Evolutionary conservation across 106 monocot species (phyloP).

Genomic region (Apostasia shenzhenica): DNA sequence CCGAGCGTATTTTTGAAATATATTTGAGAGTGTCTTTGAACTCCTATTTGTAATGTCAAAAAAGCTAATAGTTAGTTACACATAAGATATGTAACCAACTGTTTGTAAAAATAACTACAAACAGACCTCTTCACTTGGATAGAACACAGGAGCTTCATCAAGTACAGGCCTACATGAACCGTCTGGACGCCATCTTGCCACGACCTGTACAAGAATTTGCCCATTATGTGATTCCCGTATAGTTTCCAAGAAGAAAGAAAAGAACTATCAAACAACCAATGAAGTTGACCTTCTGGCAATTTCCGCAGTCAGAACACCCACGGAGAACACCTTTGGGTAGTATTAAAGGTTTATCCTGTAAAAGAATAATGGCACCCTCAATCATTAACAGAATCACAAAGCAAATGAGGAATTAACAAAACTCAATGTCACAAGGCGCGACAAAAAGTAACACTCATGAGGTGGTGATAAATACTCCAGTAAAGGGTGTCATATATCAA

Average conservation of each 20-base stretch:
- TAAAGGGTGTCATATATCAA: not conserved
- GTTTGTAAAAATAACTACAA: not conserved
- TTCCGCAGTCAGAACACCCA: conserved; percentile 55
- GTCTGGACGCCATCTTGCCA: conserved; percentile 54
- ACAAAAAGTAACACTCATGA: not conserved
- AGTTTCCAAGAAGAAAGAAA: conserved; percentile 3
- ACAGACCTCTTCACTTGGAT: conserved; percentile 78
- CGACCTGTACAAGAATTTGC: conserved; percentile 35
- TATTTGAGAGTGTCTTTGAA: conserved; percentile 83
- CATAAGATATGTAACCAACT: not conserved
- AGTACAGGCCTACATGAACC: conserved; percentile 51
- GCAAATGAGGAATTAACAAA: not conserved
- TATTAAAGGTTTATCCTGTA: conserved; percentile 23
- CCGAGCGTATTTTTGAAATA: conserved; percentile 60
- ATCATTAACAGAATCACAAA: not conserved
- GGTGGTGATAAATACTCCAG: not conserved
- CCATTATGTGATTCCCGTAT: conserved; percentile 1
- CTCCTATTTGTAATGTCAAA: conserved; percentile 37
- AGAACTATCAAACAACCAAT: not conserved
- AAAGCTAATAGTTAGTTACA: not conserved
- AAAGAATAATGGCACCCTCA: not conserved
- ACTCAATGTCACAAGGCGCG: not conserved
- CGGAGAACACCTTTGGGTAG: conserved; percentile 71
- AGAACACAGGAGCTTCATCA: conserved; percentile 77
- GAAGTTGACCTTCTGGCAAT: conserved; percentile 67